Percentiles rank a stretch among this genome's conserved stretches.
phyloP scores from a whole-genome alignment of 73 alveolate genomes.

The Paramecium pentaurelia region DNA sequence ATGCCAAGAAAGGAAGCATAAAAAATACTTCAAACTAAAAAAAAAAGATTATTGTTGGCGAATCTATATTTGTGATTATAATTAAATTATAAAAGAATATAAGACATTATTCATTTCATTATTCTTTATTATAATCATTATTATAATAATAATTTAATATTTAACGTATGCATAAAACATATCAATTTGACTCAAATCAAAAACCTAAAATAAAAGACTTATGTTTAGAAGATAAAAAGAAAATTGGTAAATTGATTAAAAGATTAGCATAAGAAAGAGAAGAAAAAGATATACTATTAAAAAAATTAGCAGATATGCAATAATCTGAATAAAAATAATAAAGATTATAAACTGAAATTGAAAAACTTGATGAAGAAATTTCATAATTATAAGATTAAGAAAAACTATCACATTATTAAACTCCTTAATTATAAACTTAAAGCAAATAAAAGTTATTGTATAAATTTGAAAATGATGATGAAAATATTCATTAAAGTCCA shows the following conservation, averaged over 20 bases:
- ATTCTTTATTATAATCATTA: background rate
- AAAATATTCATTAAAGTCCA: background rate
- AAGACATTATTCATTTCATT: background rate
- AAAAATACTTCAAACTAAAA: background rate
- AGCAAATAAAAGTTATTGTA: background rate
- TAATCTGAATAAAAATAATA: background rate
- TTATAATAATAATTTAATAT: background rate
- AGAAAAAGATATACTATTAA: background rate
- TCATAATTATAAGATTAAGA: background rate
- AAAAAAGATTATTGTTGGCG: constrained; percentile 24
- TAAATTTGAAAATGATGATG: constrained; percentile 24
- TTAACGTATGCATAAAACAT: constrained; percentile 23
- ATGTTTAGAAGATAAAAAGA: background rate
- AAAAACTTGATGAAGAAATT: background rate
- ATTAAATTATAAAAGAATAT: background rate
- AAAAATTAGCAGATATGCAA: background rate
- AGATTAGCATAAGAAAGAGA: background rate
- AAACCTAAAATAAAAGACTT: constrained; percentile 4
- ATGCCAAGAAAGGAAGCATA: background rate
- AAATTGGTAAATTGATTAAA: background rate
- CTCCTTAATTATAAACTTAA: background rate
- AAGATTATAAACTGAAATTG: constrained; percentile 11
- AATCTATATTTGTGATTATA: constrained; percentile 39
- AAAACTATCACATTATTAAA: background rate
- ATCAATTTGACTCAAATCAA: background rate